These are phyloP conservation scores for Leccinum solheimii DNA, from an alignment of 1,284 basidiomycete species.

Conservation along the genomic window DNA sequence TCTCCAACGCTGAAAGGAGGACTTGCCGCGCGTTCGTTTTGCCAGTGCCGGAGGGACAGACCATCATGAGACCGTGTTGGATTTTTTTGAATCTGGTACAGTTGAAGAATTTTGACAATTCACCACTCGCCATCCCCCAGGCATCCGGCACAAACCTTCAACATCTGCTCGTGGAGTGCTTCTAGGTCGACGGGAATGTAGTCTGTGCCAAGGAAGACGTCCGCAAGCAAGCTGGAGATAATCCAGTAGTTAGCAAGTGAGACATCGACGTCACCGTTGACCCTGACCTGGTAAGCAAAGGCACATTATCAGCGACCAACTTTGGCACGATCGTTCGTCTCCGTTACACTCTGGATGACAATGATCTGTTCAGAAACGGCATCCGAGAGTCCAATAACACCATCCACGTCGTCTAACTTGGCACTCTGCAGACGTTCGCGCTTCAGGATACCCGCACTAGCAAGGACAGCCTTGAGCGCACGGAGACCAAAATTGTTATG, in stretches of 20 bases:
- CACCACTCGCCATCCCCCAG: slow-evolving; percentile 79
- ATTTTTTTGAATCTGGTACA: slow-evolving; percentile 99
- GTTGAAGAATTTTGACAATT: slow-evolving; percentile 94
- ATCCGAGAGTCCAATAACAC: slow-evolving; percentile 61
- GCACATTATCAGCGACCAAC: slow-evolving; percentile 96
- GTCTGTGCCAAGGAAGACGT: slow-evolving; percentile 96
- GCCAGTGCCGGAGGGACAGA: slow-evolving; percentile 95
- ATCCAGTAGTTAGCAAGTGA: slow-evolving; percentile 7
- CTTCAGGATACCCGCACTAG: slow-evolving; percentile 97
- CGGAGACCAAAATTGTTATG: slow-evolving; percentile 99
- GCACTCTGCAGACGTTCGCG: slow-evolving; percentile 76
- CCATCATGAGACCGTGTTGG: slow-evolving; percentile 99
- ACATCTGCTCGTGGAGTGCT: slow-evolving; percentile 80
- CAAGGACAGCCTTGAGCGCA: slow-evolving; percentile 94
- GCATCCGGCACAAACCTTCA: slow-evolving; percentile 83
- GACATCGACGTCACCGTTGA: neutral
- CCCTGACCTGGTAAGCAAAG: slow-evolving; percentile 82
- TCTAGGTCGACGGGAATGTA: slow-evolving; percentile 90
- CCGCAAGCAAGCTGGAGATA: slow-evolving; percentile 44
- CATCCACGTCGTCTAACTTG: slow-evolving; percentile 45
- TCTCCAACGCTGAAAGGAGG: slow-evolving; percentile 86
- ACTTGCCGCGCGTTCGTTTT: slow-evolving; percentile 99
- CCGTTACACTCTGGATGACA: slow-evolving; percentile 98
- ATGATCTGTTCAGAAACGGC: slow-evolving; percentile 90
- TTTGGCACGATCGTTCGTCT: slow-evolving; percentile 99